Base-by-base conservation (phyloP, 257 asterid species). In the Fraxinus anomala region DNA sequence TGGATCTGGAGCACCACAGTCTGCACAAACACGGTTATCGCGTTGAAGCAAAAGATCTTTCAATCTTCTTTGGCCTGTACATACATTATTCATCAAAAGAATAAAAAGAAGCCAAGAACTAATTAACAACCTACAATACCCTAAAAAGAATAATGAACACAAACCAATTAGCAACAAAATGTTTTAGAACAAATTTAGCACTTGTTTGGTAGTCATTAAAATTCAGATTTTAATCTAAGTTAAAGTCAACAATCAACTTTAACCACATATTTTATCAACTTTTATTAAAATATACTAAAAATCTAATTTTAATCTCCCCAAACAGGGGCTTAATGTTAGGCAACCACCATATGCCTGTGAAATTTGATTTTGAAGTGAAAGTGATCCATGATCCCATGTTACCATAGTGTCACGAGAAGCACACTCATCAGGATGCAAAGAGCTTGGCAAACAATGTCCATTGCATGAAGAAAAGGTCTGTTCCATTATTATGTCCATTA, bases 1-100 rank as follows among this genome's bases (percentile, higher is more conserved):
- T 56, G 99, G 99, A 80, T 96, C 97, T 40, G 90, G 91, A 77
- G 99, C 89, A 82, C 92, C 91, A 85, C 99, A 96, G 86, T 96
- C 99, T 79, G 99, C 99, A 79, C 99, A 96, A 33, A 79, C 84
- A 63, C 97, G 93, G 76, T 96, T 93, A 79, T 92, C 98, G 1
- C 80, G 83, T 80, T 87, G 90, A 81, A 86, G 87, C 91, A 96
- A 83, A 82, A 96, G 97, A 67, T 89, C 95, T 82, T 89, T 92
- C 88, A 96, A 82, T 87, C 92, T 90, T 84, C 91, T 87, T 76
- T 90, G 88, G 86, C 96, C 97, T 96, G 90, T 8, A 67, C 42
- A 84, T 10, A 49, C 65, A 72, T 74, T 70, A 75, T 61, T 36
- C 4, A 40, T 26, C 19, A 31, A 34, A 17, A 54, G 42, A 30